Conservation (phyloP, 2,329 filamentous ascomycete species). For the Sphaerulina vaccinii region DNA sequence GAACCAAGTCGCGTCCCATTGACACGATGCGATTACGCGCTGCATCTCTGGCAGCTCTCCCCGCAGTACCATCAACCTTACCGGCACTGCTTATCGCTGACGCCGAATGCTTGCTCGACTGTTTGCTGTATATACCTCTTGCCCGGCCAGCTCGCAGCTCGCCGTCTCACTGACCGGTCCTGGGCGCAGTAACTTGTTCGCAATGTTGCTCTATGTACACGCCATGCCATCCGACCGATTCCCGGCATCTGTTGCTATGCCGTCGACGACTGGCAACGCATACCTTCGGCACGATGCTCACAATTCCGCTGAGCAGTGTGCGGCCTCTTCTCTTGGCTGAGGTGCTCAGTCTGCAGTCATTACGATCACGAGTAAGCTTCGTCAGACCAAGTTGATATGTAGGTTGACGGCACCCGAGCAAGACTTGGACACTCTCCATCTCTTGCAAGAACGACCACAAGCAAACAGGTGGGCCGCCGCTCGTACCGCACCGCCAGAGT, state of each 20-base stretch:
- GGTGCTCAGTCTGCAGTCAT: neutral
- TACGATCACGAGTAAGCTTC: neutral
- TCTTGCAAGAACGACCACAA: neutral
- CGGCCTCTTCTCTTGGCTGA: neutral
- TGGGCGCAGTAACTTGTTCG: neutral
- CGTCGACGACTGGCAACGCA: neutral
- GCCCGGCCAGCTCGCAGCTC: neutral
- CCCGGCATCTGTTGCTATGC: neutral
- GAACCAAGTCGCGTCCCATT: neutral
- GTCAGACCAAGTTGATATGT: neutral
- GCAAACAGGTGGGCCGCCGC: neutral
- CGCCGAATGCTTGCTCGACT: neutral
- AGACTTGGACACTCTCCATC: neutral
- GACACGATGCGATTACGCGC: neutral
- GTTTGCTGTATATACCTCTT: neutral
- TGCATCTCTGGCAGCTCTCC: neutral
- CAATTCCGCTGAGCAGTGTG: neutral
- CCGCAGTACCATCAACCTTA: neutral
- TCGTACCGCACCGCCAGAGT: neutral
- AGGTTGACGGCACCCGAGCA: neutral
- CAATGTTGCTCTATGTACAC: neutral
- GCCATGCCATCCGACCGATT: neutral
- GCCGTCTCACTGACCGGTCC: neutral
- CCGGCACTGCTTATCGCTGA: neutral
- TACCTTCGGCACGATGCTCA: neutral